Base-by-base conservation (phyloP, 2,329 filamentous ascomycete species). In the Fusarium pilosicola region DNA sequence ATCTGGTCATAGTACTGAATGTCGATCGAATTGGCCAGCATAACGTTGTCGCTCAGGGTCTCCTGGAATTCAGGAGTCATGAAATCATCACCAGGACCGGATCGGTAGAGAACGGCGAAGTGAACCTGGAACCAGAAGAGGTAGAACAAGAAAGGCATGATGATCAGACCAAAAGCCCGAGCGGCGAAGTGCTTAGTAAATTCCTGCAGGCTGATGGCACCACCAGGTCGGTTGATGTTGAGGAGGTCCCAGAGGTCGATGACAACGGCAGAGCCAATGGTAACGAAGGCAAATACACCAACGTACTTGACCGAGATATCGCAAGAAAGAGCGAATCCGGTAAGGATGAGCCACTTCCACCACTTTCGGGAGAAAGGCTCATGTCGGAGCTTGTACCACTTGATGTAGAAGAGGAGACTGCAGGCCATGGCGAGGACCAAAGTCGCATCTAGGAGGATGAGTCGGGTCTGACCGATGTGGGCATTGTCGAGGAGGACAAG, bases 111-210 rank as follows among this genome's bases (percentile, higher is more conserved):
- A 78, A 99, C 94, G 49, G 94, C 88, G 83, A 99, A 99, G 85
- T 99, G 96, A 36, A 99, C 95, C 88, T 99, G 96, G 91, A 99
- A 99, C 96, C 96, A 99, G 88, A 99, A 98, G 52, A 99, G 90
- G 84, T 99, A 99, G 84, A 99, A 97, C 79, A 98, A 87, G 87
- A 99, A 98, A 20, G 96, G 96, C 76, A 98, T 90, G 75, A 97
- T 82, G 77, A 98, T 94, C 63, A 99, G 87, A 20, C 93, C 95
- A 73, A 97, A 86, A n/a, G 92, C 90, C 59, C 96, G 93, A 71
- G 96, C 96, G 44, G 86, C 89, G 81, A 99, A 97, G 84, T 99
- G 96, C 85, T 97, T 96, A 74, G 88, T 90, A 81, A 98, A 98
- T 46, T 93, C 88, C 55, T 89, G 86, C 76, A 99, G 87, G 77